These are phyloP conservation scores for Metarhizium guizhouense DNA, from an alignment of 2,329 filamentous ascomycete genomes.

Conservation along the genomic window DNA sequence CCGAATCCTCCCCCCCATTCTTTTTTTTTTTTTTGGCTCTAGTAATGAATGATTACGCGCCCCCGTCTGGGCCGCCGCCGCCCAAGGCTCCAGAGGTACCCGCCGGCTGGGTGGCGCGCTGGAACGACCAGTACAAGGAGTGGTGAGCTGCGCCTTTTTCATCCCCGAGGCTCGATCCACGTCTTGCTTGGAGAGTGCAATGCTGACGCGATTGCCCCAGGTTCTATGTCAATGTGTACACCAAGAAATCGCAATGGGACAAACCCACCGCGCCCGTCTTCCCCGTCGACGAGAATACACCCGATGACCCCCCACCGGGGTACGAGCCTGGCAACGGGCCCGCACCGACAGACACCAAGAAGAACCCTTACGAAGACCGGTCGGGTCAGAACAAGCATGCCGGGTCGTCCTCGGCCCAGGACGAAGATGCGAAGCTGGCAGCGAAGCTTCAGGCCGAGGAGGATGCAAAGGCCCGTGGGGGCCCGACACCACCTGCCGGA, in stretches of 20 bases:
- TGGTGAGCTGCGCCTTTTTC: slow-evolving; percentile 40
- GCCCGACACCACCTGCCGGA: slow-evolving; percentile 23
- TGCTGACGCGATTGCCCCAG: slow-evolving; percentile 28
- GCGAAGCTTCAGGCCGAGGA: slow-evolving; percentile 77
- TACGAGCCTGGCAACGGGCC: slow-evolving; percentile 42
- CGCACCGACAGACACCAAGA: slow-evolving; percentile 48
- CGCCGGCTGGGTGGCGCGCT: slow-evolving; percentile 71
- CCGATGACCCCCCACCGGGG: slow-evolving; percentile 57
- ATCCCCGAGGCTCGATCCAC: background rate
- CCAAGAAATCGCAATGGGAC: slow-evolving; percentile 87
- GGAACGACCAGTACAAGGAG: slow-evolving; percentile 82
- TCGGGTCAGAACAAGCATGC: slow-evolving; percentile 15
- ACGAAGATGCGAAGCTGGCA: slow-evolving; percentile 66
- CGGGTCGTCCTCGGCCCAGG: slow-evolving; percentile 25
- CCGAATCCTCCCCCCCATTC: background rate
- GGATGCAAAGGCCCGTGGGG: slow-evolving; percentile 46
- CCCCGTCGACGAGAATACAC: slow-evolving; percentile 32
- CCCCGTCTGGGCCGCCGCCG: slow-evolving; percentile 46
- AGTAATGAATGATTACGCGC: slow-evolving; percentile 44
- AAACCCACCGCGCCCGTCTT: slow-evolving; percentile 63
- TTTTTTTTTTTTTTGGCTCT: background rate
- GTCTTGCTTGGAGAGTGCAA: background rate
- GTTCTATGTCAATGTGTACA: slow-evolving; percentile 87
- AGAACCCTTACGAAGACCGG: slow-evolving; percentile 57
- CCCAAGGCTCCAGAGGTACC: slow-evolving; percentile 54